Base-by-base conservation (phyloP, 495 filamentous ascomycete species). In the Podospora conica region DNA sequence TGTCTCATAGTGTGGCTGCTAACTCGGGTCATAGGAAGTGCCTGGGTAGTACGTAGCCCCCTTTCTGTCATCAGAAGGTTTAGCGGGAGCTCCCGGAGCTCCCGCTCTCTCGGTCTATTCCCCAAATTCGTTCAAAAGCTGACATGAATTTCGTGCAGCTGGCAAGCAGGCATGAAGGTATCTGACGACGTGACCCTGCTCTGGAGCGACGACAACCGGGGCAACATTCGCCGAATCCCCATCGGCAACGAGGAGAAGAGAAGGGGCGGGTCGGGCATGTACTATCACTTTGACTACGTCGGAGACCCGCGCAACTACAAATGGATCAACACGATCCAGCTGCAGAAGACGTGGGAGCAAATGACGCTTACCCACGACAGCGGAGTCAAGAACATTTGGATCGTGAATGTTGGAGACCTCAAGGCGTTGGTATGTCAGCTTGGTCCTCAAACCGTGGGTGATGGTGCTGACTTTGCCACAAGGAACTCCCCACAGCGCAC, bases 251-350 rank as follows among this genome's bases (percentile, higher is more conserved):
- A 90, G 69, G 82, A 75, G 0, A 72, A 66, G 20, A 74, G 88
- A 54, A 61, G 71, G 21, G 86, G 85, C 9, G 86, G 87, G 9
- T 82, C 86, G 40, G 86, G 88, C 22, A 82, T 89, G 54, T 90
- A 90, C 69, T 90, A 88, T 65, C 87, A 89, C 70, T 84, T 88
- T 65, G 87, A 90, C 70, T 90, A 84, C 69, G 85, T 87, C 22
- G 85, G 86, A 11, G 79, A 79, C 66, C 81, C 84, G 23, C 77
- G 83, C 24, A 78, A 85, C 71, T 86, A 84, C 71, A 87, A 87
- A 68, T 87, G 84, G 85, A 86, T 87, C 71, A 87, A 87, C 69
- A 87, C 85, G 0, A 84, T 86, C 63, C 80, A 86, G 65, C 73
- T 87, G 21, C 76, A 82, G 66, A 84, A 87, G 72, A 83, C 86